Percentiles rank a stretch among this genome's conserved stretches.
Conservation (phyloP, 805 yeast genomes). For the Yarrowia yakushimensis region DNA sequence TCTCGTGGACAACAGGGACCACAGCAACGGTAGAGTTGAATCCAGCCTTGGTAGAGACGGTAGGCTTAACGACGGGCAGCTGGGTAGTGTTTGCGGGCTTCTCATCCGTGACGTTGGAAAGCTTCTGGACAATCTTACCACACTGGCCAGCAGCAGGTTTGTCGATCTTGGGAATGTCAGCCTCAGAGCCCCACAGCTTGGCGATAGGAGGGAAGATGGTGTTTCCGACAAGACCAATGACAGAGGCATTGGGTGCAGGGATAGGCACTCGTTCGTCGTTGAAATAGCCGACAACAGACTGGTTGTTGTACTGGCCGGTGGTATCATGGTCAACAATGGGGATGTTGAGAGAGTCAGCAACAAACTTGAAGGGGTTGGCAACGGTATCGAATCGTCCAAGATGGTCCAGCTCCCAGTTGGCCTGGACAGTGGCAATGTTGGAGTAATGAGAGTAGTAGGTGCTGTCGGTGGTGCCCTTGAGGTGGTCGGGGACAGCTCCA, state of each 20-base stretch:
- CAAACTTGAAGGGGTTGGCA: slow-evolving; percentile 48
- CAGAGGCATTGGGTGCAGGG: not conserved
- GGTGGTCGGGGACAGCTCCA: slow-evolving; percentile 44
- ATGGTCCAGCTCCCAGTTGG: slow-evolving; percentile 49
- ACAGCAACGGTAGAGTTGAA: not conserved
- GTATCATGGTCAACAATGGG: not conserved
- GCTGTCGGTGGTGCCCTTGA: slow-evolving; percentile 45
- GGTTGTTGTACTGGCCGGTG: slow-evolving; percentile 1
- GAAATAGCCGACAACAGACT: slow-evolving; percentile 5
- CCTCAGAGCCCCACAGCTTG: not conserved
- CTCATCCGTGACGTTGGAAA: not conserved
- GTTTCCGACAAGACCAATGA: slow-evolving; percentile 1
- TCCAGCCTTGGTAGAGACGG: not conserved
- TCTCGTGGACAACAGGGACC: not conserved
- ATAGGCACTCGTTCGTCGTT: not conserved
- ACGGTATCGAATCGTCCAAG: slow-evolving; percentile 51
- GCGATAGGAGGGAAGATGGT: slow-evolving; percentile 14
- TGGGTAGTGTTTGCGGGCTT: not conserved
- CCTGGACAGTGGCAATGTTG: slow-evolving; percentile 48
- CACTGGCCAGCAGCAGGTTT: not conserved
- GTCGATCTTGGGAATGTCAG: not conserved
- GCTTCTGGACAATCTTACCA: not conserved
- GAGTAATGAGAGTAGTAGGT: slow-evolving; percentile 55
- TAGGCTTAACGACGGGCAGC: not conserved
- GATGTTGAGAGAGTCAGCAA: slow-evolving; percentile 40